Percentiles rank a stretch among this genome's conserved stretches.
These are phyloP conservation scores for Limonomyces culmigenus DNA, from an alignment of 1,284 basidiomycete species.

Conservation along the genomic window DNA sequence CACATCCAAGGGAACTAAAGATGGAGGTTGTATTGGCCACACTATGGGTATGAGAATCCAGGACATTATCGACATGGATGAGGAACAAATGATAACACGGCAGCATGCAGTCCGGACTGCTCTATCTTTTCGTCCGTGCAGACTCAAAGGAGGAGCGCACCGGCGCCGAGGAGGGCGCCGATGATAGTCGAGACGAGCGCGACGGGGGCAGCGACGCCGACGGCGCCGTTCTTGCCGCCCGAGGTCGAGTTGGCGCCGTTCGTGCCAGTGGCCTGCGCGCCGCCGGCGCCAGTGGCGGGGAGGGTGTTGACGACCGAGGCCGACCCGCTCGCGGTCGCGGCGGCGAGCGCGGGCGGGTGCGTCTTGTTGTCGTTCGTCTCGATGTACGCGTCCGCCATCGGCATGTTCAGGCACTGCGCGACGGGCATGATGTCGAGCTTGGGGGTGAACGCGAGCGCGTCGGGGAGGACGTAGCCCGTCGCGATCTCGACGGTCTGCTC, in stretches of 20 bases:
- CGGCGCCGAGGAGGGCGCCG: background rate
- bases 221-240: background rate
- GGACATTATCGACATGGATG: too few species aligned
- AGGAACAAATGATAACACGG: too few species aligned
- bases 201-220: background rate
- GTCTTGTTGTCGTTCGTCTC: conserved; percentile 49
- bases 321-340: too few species aligned
- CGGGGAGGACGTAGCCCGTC: conserved; percentile 53
- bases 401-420: conserved; percentile 45
- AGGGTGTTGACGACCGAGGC: conserved; percentile 12
- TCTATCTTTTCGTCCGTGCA: too few species aligned
- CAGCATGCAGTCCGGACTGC: too few species aligned
- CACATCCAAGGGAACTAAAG: too few species aligned
- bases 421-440: conserved; percentile 49
- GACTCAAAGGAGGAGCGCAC: too few species aligned
- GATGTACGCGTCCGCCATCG: conserved; percentile 41
- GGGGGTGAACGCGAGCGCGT: conserved; percentile 41
- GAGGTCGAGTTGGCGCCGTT: conserved; percentile 3
- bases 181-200: background rate
- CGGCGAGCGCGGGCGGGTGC: conserved; percentile 26
- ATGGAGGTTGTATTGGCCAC: too few species aligned
- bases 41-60: too few species aligned
- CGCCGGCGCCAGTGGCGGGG: conserved; percentile 19
- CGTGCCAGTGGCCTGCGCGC: conserved; percentile 15
- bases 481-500: conserved; percentile 53